Conservation (phyloP, 2,329 filamentous ascomycete genomes). For the Sclerotinia glacialis region DNA sequence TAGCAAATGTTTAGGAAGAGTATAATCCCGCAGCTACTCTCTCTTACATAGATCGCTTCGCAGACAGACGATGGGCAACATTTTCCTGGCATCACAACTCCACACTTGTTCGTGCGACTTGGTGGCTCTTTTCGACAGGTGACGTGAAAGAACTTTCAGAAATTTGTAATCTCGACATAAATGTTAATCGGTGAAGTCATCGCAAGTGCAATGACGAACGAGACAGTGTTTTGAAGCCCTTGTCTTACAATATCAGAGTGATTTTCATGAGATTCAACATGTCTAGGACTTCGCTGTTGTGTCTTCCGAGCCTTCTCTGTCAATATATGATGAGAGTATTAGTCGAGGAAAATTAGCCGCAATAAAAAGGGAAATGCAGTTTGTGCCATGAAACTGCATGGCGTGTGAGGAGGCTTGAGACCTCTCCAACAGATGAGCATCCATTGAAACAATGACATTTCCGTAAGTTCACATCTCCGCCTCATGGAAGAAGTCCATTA, state of each 20-base stretch:
- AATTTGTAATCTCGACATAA: background rate
- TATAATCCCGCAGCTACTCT: background rate
- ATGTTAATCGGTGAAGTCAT: background rate
- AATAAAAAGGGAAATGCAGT: background rate
- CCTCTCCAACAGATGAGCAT: conserved; percentile 8
- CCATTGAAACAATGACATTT: conserved; percentile 11
- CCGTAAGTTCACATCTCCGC: background rate
- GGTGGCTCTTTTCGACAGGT: background rate
- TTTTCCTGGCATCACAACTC: background rate
- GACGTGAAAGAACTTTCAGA: background rate
- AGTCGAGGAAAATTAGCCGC: background rate
- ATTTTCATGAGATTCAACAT: conserved; percentile 1
- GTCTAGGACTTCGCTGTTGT: conserved; percentile 4
- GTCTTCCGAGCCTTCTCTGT: background rate
- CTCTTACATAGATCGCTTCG: background rate
- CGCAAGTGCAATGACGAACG: background rate
- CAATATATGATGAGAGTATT: background rate
- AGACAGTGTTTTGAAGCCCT: conserved; percentile 10
- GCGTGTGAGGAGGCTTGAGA: conserved; percentile 14
- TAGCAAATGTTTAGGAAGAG: background rate
- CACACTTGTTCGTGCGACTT: background rate
- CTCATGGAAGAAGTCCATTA: conserved; percentile 11
- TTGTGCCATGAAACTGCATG: conserved; percentile 20
- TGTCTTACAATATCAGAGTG: conserved; percentile 6
- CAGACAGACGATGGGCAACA: background rate